phyloP scores from a whole-genome alignment of 2,329 filamentous ascomycete species.

The Colletotrichum lentis region DNA sequence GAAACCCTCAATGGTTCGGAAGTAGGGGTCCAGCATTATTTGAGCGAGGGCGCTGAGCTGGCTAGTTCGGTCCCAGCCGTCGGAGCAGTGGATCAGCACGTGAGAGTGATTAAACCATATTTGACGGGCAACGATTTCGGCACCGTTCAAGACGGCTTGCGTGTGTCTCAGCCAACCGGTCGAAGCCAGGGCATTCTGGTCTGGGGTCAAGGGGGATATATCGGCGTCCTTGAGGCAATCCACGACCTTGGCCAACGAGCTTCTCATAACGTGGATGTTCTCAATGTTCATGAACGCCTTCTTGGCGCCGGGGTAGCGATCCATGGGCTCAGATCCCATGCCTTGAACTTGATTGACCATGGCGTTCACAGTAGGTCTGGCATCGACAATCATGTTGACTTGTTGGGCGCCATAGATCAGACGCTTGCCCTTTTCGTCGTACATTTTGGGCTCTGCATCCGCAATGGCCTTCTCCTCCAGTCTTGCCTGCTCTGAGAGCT shows the following conservation, averaged over 20 bases:
- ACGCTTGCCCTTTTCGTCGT: conserved; percentile 68
- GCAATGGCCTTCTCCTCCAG: conserved; percentile 74
- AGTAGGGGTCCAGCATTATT: conserved; percentile 94
- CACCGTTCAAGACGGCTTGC: conserved; percentile 81
- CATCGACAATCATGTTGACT: conserved; percentile 93
- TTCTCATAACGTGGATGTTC: conserved; percentile 98
- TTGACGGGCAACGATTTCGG: conserved; percentile 82
- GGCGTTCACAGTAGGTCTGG: conserved; percentile 91
- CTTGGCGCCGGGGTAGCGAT: conserved; percentile 90
- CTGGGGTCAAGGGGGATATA: conserved; percentile 82
- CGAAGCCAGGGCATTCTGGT: conserved; percentile 78
- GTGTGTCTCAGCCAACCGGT: conserved; percentile 95
- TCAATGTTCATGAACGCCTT: conserved; percentile 96
- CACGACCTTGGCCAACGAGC: conserved; percentile 85
- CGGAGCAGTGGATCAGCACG: conserved; percentile 95
- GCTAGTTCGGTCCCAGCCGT: conserved; percentile 97
- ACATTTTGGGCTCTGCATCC: conserved; percentile 54
- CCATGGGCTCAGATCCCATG: conserved; percentile 96
- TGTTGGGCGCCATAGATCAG: conserved; percentile 91
- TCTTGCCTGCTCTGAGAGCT: conserved; percentile 69
- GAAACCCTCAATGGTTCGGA: conserved; percentile 91
- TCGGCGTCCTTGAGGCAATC: conserved; percentile 94
- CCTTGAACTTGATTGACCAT: conserved; percentile 93
- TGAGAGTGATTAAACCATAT: conserved; percentile 94
- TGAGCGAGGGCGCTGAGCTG: conserved; percentile 92